Percentiles rank a stretch among this genome's conserved stretches.
Conservation (phyloP, 2,329 filamentous ascomycete species). For the Epichloe sylvatica region DNA sequence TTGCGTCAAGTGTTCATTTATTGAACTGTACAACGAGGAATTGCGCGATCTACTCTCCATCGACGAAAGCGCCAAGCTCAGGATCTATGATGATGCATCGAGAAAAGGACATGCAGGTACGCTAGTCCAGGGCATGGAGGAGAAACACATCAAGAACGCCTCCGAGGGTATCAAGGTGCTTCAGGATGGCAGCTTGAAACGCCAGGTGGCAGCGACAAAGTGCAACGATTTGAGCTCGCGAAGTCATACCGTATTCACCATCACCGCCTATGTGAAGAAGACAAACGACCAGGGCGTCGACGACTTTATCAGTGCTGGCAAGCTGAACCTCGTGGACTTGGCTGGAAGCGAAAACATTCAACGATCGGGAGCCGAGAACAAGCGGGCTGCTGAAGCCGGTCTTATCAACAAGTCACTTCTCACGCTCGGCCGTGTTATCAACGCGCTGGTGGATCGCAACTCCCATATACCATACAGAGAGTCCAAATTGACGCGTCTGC, state of each 20-base stretch:
- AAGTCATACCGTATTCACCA: constrained; percentile 94
- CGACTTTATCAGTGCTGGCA: constrained; percentile 79
- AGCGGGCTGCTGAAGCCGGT: constrained; percentile 86
- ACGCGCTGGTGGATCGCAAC: constrained; percentile 81
- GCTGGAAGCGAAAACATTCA: constrained; percentile 97
- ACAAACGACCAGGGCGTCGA: constrained; percentile 70
- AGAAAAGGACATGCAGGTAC: constrained; percentile 77
- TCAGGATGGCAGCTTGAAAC: constrained; percentile 77
- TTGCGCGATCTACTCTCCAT: constrained; percentile 72
- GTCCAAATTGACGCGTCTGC: constrained; percentile 83
- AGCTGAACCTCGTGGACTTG: constrained; percentile 91
- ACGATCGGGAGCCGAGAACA: constrained; percentile 93
- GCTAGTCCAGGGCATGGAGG: constrained; percentile 94
- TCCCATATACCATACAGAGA: constrained; percentile 85
- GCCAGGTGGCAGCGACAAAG: constrained; percentile 98
- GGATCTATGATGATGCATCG: constrained; percentile 85
- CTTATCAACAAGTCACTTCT: constrained; percentile 96
- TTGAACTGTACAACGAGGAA: constrained; percentile 97
- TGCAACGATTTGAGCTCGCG: constrained; percentile 96
- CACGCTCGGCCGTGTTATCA: constrained; percentile 91
- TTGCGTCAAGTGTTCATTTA: constrained; percentile 94
- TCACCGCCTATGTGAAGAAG: constrained; percentile 81
- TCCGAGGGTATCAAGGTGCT: constrained; percentile 77
- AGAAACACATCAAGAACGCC: constrained; percentile 79
- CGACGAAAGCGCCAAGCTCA: constrained; percentile 76